These are phyloP conservation scores for Leccinum rimulosum DNA, from an alignment of 768 basidiomycete genomes.

Conservation along the genomic window DNA sequence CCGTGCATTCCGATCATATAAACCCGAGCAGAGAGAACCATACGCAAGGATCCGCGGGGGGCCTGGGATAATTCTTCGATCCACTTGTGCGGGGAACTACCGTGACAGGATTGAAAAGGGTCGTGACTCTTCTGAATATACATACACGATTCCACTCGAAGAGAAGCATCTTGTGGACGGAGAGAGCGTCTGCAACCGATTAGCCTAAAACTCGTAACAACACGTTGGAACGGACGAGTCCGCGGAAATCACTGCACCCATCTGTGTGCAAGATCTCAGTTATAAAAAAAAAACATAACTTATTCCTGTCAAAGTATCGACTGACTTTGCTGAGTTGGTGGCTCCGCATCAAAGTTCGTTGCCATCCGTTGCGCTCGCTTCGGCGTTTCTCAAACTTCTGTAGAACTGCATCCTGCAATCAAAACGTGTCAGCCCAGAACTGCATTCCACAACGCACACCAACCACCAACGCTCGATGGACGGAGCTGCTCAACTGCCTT, in stretches of 20 bases:
- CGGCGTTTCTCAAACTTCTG: constrained; percentile 17
- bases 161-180: constrained; percentile 13
- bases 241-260: constrained; percentile 30
- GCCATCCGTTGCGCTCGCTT: constrained; percentile 15
- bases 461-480: not conserved
- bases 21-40: constrained; percentile 9
- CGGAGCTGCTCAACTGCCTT: constrained; percentile 8
- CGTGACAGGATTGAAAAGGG: constrained; percentile 3
- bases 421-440: constrained; percentile 20
- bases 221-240: constrained; percentile 21
- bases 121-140: constrained; percentile 7
- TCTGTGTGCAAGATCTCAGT: not conserved
- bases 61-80: constrained; percentile 28
- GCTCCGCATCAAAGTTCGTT: constrained; percentile 20
- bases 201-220: constrained; percentile 23
- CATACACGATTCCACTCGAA: constrained; percentile 9
- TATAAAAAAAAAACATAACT: no score
- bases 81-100: constrained; percentile 28
- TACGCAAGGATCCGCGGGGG: constrained; percentile 31
- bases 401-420: constrained; percentile 2
- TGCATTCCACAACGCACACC: constrained; percentile 1
- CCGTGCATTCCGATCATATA: constrained; percentile 29
- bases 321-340: not conserved
- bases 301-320: not conserved
- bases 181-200: constrained; percentile 22